phyloP scores from a whole-genome alignment of 805 yeast species.

The Lipomyces yamanashiensis region DNA sequence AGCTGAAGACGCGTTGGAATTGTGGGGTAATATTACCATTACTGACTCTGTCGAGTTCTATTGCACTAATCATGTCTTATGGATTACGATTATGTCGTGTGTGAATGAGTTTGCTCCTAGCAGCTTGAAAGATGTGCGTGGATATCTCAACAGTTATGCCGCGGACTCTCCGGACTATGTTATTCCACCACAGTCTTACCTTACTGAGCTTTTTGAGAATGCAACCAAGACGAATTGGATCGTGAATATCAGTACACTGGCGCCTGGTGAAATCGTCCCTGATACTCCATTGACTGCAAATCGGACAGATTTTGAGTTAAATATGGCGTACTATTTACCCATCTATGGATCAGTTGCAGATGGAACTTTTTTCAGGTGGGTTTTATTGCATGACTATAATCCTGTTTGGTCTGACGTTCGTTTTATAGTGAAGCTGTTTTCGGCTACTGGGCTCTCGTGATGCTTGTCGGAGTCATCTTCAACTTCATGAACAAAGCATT shows the following conservation, averaged over 20 bases:
- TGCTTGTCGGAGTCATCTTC: slow-evolving; percentile 10
- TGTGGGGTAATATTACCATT: background rate
- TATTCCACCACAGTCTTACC: background rate
- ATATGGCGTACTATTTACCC: background rate
- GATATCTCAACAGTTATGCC: background rate
- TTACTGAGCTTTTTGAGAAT: background rate
- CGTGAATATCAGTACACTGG: background rate
- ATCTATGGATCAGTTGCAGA: slow-evolving; percentile 1
- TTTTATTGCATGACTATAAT: too few relatives aligned
- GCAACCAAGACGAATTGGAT: slow-evolving; percentile 7
- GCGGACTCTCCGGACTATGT: background rate
- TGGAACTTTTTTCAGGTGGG: slow-evolving; percentile 15
- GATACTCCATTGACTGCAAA: slow-evolving; percentile 17
- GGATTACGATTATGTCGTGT: background rate
- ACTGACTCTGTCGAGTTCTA: background rate
- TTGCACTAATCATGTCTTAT: background rate
- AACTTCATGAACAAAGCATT: slow-evolving; percentile 4
- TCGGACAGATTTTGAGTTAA: background rate
- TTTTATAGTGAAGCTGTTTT: slow-evolving; percentile 1
- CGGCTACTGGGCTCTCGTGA: slow-evolving; percentile 15
- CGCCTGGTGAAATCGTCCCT: slow-evolving; percentile 48
- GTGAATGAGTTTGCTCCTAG: background rate
- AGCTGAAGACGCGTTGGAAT: background rate
- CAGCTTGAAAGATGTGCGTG: background rate
- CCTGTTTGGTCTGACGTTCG: too few relatives aligned